These are phyloP conservation scores for Yarrowia porcina DNA, from an alignment of 805 yeast species.

Conservation along the genomic window DNA sequence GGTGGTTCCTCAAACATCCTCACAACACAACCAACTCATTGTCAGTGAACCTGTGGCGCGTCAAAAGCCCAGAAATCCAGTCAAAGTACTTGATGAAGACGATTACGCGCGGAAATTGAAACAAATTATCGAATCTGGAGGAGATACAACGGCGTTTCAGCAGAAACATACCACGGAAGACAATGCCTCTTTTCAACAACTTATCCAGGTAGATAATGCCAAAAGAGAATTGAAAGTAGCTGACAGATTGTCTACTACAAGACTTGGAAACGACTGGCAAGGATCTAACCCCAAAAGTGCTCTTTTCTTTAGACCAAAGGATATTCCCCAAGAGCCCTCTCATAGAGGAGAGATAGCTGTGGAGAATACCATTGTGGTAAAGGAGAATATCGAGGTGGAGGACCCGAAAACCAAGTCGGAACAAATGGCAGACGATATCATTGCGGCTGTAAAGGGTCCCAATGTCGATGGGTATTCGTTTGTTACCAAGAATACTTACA, in stretches of 20 bases:
- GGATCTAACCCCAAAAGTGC: conserved; percentile 2
- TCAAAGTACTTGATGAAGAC: conserved; percentile 35
- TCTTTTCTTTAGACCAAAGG: background rate
- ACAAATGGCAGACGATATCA: background rate
- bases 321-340: background rate
- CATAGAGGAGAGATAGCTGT: conserved; percentile 3
- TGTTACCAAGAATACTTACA: conserved; percentile 28
- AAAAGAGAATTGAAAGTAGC: background rate
- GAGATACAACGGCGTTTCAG: conserved; percentile 31
- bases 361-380: conserved; percentile 17
- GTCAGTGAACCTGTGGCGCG: background rate
- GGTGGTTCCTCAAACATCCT: background rate
- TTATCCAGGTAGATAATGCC: conserved; percentile 32
- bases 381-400: background rate
- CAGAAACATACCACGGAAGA: conserved; percentile 36
- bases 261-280: background rate
- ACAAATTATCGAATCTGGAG: conserved; percentile 29
- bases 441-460: conserved; percentile 24
- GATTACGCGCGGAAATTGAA: conserved; percentile 32
- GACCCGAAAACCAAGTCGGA: background rate
- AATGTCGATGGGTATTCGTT: conserved; percentile 27
- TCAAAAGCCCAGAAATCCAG: conserved; percentile 1
- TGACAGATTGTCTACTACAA: background rate
- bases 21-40: conserved; percentile 16
- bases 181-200: conserved; percentile 34